These are phyloP conservation scores for Thyridium curvatum DNA, from an alignment of 2,329 filamentous ascomycete genomes.

Conservation along the genomic window DNA sequence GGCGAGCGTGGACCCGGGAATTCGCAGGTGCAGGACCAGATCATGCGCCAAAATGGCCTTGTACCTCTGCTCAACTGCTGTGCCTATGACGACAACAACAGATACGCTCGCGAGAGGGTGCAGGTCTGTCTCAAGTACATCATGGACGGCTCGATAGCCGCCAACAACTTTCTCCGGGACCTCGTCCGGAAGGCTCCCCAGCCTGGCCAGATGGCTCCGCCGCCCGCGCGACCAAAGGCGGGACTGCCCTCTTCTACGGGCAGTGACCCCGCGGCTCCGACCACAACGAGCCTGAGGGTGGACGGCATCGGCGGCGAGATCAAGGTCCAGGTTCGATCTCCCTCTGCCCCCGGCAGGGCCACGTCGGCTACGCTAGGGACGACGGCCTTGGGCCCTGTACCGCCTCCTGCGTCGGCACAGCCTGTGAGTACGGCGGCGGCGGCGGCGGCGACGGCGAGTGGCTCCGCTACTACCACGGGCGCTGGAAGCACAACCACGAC, in stretches of 20 bases:
- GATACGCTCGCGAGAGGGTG: conserved; percentile 87
- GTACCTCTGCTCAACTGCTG: conserved; percentile 86
- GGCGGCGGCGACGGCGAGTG: not conserved
- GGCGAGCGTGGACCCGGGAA: conserved; percentile 55
- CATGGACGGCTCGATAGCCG: conserved; percentile 67
- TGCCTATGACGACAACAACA: conserved; percentile 86
- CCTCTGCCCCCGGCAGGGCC: conserved; percentile 1
- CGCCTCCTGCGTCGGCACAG: conserved; percentile 6
- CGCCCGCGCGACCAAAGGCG: not conserved
- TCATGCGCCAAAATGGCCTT: conserved; percentile 78
- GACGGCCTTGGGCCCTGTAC: conserved; percentile 4
- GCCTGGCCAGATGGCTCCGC: not conserved
- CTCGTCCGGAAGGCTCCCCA: conserved; percentile 31
- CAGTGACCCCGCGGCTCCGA: conserved; percentile 6
- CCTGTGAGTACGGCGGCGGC: not conserved
- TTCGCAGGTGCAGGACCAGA: conserved; percentile 77
- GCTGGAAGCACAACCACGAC: not conserved
- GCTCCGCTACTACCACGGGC: not conserved
- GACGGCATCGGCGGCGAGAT: conserved; percentile 52
- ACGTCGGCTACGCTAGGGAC: conserved; percentile 3
- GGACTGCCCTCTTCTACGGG: too few species aligned
- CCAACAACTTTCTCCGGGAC: conserved; percentile 64
- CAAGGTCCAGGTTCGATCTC: conserved; percentile 42
- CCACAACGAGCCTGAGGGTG: conserved; percentile 39
- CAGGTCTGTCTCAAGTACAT: conserved; percentile 84